Evolutionary conservation across 1,284 basidiomycete genomes (phyloP).

Genomic region (Melanopsichium pennsylvanicum): DNA sequence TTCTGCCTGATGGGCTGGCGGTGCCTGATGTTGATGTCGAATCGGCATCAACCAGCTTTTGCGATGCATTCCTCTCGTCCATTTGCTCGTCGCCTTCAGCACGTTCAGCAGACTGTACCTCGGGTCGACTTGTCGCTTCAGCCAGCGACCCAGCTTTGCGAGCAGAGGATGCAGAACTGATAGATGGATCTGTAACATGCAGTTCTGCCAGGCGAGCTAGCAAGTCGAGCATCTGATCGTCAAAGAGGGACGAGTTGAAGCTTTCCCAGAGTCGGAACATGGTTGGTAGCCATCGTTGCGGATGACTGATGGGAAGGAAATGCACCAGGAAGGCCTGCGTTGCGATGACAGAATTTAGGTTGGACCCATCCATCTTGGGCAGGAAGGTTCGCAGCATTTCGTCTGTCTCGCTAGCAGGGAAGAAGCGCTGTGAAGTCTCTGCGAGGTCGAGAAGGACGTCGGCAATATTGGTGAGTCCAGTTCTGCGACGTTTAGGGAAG

Average conservation of each 20-base stretch:
- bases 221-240: conserved; percentile 84
- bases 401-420: conserved; percentile 84
- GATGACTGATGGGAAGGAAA: conserved; percentile 60
- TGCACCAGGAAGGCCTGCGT: conserved; percentile 64
- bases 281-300: conserved; percentile 60
- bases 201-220: conserved; percentile 79
- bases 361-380: conserved; percentile 77
- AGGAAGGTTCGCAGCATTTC: conserved; percentile 85
- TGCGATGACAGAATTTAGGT: conserved; percentile 70
- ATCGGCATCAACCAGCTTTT: not conserved
- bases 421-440: conserved; percentile 83
- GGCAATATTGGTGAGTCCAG: conserved; percentile 70
- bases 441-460: conserved; percentile 86
- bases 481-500: conserved; percentile 75
- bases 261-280: conserved; percentile 83
- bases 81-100: conserved; percentile 3
- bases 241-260: conserved; percentile 80
- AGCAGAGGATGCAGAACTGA: conserved; percentile 33
- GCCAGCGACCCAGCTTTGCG: conserved; percentile 14
- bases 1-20: conserved; percentile 35
- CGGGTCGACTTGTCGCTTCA: conserved; percentile 18
- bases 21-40: conserved; percentile 9
- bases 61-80: conserved; percentile 3
- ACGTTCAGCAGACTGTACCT: conserved; percentile 3
- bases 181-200: conserved; percentile 71